phyloP scores from a whole-genome alignment of 2,329 filamentous ascomycete genomes.

The Xylariaceae sp. region DNA sequence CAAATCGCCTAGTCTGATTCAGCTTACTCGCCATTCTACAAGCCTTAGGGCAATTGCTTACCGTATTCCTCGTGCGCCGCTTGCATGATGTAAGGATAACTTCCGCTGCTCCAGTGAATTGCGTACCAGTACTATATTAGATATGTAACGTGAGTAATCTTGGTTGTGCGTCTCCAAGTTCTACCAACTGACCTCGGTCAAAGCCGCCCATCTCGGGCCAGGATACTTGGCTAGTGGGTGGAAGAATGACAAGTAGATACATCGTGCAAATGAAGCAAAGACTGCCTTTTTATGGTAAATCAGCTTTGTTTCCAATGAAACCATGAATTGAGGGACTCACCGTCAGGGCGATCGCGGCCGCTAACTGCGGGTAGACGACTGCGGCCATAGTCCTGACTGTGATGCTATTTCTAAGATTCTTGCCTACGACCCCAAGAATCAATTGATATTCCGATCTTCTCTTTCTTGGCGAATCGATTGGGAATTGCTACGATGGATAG shows the following conservation, averaged over 20 bases:
- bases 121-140: constrained; percentile 2
- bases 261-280: constrained; percentile 1
- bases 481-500: too few species aligned
- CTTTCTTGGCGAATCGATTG: too few species aligned
- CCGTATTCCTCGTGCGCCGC: constrained; percentile 15
- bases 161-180: background rate
- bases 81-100: constrained; percentile 7
- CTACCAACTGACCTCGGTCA: constrained; percentile 10
- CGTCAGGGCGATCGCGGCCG: too few species aligned
- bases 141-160: background rate
- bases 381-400: too few species aligned
- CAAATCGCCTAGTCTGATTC: constrained; percentile 3
- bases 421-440: too few species aligned
- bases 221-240: constrained; percentile 17
- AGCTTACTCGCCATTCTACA: background rate
- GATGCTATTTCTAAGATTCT: too few species aligned
- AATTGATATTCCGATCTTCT: too few species aligned
- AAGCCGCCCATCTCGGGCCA: constrained; percentile 13
- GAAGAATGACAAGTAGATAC: constrained; percentile 9
- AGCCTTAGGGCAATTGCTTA: constrained; percentile 1
- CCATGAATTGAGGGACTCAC: too few species aligned
- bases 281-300: background rate
- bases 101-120: constrained; percentile 2
- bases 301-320: too few species aligned
- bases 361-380: too few species aligned